phyloP scores from a whole-genome alignment of 2,329 filamentous ascomycete species.

The Claviceps maximensis region DNA sequence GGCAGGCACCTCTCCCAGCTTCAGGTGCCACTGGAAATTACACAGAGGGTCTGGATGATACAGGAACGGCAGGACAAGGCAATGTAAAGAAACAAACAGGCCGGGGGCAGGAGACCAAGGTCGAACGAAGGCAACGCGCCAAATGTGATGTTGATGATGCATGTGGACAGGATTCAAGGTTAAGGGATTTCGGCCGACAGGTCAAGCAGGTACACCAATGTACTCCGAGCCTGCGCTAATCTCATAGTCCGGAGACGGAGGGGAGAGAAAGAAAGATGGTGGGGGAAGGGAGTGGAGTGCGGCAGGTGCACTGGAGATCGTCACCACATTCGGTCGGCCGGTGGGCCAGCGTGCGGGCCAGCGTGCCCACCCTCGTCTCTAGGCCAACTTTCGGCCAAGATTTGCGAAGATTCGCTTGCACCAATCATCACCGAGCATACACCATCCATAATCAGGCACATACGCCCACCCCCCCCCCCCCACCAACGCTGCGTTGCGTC shows the following conservation, averaged over 20 bases:
- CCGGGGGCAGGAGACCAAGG: neutral
- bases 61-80: neutral
- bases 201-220: neutral
- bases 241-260: neutral
- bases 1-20: constrained; percentile 1
- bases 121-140: neutral
- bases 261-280: neutral
- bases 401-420: neutral
- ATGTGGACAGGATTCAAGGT: neutral
- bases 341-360: neutral
- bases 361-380: neutral
- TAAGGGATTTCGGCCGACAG: constrained; percentile 5
- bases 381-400: constrained; percentile 5
- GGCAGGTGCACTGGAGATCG: constrained; percentile 2
- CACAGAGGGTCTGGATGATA: neutral
- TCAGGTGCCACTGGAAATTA: neutral
- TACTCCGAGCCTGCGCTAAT: neutral
- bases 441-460: neutral
- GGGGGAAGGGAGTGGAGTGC: neutral
- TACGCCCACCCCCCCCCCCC: neutral
- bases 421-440: constrained; percentile 1
- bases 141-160: neutral
- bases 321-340: constrained; percentile 3
- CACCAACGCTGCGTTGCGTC: neutral
- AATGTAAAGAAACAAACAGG: neutral